Base-by-base conservation (phyloP, 345 rosid species). In the Eucalyptus polyanthemos region DNA sequence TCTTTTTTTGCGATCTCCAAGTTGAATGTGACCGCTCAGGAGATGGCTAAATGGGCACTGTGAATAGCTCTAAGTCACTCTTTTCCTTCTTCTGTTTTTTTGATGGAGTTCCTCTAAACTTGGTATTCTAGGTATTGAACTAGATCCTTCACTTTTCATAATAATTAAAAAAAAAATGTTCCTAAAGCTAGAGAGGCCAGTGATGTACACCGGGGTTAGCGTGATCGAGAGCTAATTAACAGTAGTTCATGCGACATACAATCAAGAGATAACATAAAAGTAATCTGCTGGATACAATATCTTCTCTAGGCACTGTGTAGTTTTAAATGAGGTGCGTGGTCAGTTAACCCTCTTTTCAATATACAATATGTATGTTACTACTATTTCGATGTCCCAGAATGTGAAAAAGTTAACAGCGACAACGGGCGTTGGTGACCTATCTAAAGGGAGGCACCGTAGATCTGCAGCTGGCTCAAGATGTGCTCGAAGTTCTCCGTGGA, bases 401-500 rank as follows among this genome's bases (percentile, higher is more conserved):
- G 54, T 50, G 37, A 86, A 86, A 86, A 45, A 86, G 29, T 17
- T 8, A 21, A 19, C 47, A 24, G 83, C 45, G 45, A 76, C 45
- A 21, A 37, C 47, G 29, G 27, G 83, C 83, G 44, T 17, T 5
- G 45, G 25, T 13, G 45, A 19, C 45, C 45, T 76, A 51, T 51
- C 87, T 89, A 90, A 53, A 88, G 89, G 15, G 97, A 92, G 80
- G 95, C 86, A 93, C 87, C 27, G 44, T 94, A 95, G 88, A 98
- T 94, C 88, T 97, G 96, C 98, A 98, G 95, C 90, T 97, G 99
- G 91, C 89, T 93, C 91, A 98, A 94, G 89, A 98, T 97, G 87
- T 95, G 97, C 90, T 98, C 98, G 87, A 98, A 98, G 89, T 98
- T 97, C 53, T 98, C 99, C 0, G 93, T 94, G 4, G 97, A 92